Evolutionary conservation across 129 eudicot species (phyloP).

Genomic region (Lactuca sativa): DNA sequence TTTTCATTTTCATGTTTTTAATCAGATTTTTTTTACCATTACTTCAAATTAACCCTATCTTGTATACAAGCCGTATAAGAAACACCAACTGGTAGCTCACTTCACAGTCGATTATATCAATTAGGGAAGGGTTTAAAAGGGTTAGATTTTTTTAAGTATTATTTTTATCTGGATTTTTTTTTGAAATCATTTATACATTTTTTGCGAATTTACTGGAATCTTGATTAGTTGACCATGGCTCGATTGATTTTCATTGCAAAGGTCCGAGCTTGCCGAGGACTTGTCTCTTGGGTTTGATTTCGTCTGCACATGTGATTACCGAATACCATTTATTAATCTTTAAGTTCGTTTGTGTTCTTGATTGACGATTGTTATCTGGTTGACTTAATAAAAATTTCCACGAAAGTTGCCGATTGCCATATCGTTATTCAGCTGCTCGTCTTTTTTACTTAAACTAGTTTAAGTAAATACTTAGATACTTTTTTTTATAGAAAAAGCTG

Average conservation of each 20-base stretch:
- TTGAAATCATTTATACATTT: constrained; percentile 20
- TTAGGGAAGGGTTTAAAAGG: constrained; percentile 27
- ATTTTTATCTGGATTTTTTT: constrained; percentile 34
- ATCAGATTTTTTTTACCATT: constrained; percentile 55
- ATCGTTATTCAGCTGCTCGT: constrained; percentile 54
- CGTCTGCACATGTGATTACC: constrained; percentile 82
- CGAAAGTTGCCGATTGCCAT: constrained; percentile 37
- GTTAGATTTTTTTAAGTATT: neutral
- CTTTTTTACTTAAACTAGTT: neutral
- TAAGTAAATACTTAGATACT: too few relatives aligned
- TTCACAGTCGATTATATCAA: constrained; percentile 19
- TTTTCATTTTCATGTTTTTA: constrained; percentile 18
- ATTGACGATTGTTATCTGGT: neutral
- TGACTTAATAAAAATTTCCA: constrained; percentile 37
- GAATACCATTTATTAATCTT: constrained; percentile 21
- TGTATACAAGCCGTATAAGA: constrained; percentile 20
- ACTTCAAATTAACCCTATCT: constrained; percentile 48
- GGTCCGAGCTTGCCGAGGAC: constrained; percentile 70
- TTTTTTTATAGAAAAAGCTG: too few relatives aligned
- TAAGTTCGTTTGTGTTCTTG: constrained; percentile 8
- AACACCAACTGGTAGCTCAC: constrained; percentile 20
- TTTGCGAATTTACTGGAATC: constrained; percentile 31
- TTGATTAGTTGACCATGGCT: constrained; percentile 61
- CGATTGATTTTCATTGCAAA: constrained; percentile 88
- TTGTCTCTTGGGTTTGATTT: constrained; percentile 81